A percentile compares a stretch with the other conserved stretches of the same genome.
Evolutionary conservation across 2,329 filamentous ascomycete species (phyloP).

Genomic region (Fusarium nygamai): DNA sequence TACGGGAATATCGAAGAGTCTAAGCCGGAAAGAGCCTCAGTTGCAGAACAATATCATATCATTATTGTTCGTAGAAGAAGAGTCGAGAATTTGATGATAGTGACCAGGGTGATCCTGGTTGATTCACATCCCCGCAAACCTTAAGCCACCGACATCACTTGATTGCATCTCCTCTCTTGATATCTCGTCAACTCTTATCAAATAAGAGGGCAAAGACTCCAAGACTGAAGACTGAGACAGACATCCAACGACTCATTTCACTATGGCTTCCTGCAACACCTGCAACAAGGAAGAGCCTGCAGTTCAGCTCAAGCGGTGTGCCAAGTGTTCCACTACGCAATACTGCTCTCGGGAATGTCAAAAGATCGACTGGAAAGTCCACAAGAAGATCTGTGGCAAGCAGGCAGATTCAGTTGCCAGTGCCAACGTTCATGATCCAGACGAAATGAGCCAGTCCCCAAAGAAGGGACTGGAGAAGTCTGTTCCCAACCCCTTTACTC

Average conservation of each 20-base stretch:
- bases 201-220: neutral
- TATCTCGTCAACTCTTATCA: neutral
- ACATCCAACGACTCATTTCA: neutral
- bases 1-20: neutral
- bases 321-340: slow-evolving; percentile 55
- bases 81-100: neutral
- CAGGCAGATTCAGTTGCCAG: slow-evolving; percentile 2
- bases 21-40: neutral
- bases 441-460: slow-evolving; percentile 17
- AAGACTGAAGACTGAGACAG: neutral
- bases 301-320: slow-evolving; percentile 52
- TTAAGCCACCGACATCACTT: slow-evolving; percentile 1
- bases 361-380: slow-evolving; percentile 59
- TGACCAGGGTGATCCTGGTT: neutral
- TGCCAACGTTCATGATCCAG: neutral
- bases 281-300: slow-evolving; percentile 45
- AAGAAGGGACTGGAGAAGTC: slow-evolving; percentile 44
- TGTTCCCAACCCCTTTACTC: slow-evolving; percentile 51
- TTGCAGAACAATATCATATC: neutral
- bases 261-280: slow-evolving; percentile 32
- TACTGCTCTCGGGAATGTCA: slow-evolving; percentile 66
- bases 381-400: slow-evolving; percentile 56
- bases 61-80: neutral
- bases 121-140: neutral
- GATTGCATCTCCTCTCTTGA: neutral